Base-by-base conservation (phyloP, 352 stramenopile genomes). In the Phytophthora pluvialis region DNA sequence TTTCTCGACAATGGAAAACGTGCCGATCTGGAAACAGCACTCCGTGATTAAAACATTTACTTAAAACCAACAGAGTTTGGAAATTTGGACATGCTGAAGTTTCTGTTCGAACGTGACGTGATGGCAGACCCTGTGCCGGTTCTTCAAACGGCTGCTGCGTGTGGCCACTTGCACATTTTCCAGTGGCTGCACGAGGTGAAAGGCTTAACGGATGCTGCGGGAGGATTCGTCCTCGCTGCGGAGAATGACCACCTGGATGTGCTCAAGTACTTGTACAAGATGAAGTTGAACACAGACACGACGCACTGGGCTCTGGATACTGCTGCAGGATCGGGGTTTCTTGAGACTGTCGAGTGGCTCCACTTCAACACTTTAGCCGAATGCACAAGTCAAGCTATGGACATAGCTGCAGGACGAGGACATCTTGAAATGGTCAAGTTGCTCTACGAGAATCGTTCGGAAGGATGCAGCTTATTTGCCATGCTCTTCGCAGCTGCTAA, bases 351-450 rank as follows among this genome's bases (percentile, higher is more conserved):
- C 29, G 2, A 52, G 11, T 52, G 45, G 45, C n/a, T 52, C 10
- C 45, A 47, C 36, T 38, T 16, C 5, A 47, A 57, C 3, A 47
- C 18, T n/a, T 25, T 31, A 46, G 49, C 25, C 6, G 13, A 33
- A 35, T 48, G 49, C 10, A 56, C 48, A 7, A 5, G 18, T 45
- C 48, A 29, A 12, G 48, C 18, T n/a, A 45, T 56, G 48, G 32
- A 56, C 13, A 7, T 15, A 26, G 48, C 48, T 45, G 48, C 32
- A 21, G 31, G 31, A 12, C 29, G 3, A 16, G 47, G 31, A 12
- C 26, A 56, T 13, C 16, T 63, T 25, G 33, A 40, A 11, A n/a
- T 57, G 15, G 29, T 62, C 8, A 33, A 55, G 33, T 62, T 32
- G 42, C 21, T 55, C 11, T 26, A 63, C 31, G 11, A 15, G 2